Evolutionary conservation across 2,329 filamentous ascomycete genomes (phyloP), one percentile per base, ranked within the genome.

Genomic region (Sporothrix inflata): DNA sequence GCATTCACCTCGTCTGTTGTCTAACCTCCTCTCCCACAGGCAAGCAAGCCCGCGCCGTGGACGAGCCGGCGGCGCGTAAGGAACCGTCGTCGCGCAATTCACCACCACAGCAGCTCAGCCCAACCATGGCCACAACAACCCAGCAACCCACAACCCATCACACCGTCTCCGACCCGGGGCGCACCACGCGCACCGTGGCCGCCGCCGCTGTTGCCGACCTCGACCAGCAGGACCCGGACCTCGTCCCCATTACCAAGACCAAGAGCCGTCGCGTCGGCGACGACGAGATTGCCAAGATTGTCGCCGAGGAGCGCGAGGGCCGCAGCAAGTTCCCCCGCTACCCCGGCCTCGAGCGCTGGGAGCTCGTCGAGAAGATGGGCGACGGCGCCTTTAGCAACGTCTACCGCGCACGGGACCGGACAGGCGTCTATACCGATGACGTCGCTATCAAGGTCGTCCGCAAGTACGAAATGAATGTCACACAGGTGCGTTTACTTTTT

Each of bases 351-450:
- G 94, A 97, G 77, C 85, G 94, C 78, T 99, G 93, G 91, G 89
- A 91, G 70, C 85, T 98, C 45, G 73, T 96, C 69, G 94, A 97
- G 83, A 98, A 98, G 87, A 99, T 99, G 95, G 96, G 96, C 75
- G 96, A 98, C 77, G 96, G 96, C 74, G 96, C 96, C 74, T 99
- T 99, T 86, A 98, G 95, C 85, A 98, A 98, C 79, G 96, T 99
- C 75, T 99, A 98, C 82, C 91, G 93, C 51, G 96, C 96, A 49
- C 88, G 87, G 76, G 96, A 99, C 80, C 80, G 84, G 61, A 87
- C 90, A 6, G 92, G 92, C 53, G 85, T 90, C 74, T 66, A 72
- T 16, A 88, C 88, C 75, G 90, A 89, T 76, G 91, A 98, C 80
- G 94, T 96, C 45, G 96, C 95, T 77, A 98, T 99, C 87, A 99